phyloP scores from a whole-genome alignment of 805 yeast species.

The Yamadazyma endophytica region DNA sequence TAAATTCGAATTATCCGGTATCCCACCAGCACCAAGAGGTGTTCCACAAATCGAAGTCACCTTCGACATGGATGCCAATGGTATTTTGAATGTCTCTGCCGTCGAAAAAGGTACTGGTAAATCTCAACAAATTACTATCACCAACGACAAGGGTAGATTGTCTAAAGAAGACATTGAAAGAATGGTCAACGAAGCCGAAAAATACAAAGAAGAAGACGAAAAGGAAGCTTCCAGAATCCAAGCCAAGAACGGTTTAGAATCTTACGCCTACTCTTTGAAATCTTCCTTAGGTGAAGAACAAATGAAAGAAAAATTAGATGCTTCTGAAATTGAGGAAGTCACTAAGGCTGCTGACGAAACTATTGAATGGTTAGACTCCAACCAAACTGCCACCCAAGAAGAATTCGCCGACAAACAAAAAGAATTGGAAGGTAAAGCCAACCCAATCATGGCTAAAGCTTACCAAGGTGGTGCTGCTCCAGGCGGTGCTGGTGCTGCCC shows the following conservation, averaged over 20 bases:
- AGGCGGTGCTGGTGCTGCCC: conserved; percentile 57
- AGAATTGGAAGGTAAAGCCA: conserved; percentile 91
- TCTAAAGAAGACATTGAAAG: conserved; percentile 97
- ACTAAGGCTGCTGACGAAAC: conserved; percentile 81
- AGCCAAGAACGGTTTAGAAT: conserved; percentile 93
- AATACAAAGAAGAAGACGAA: conserved; percentile 95
- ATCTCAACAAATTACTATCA: conserved; percentile 93
- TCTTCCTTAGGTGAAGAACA: conserved; percentile 46
- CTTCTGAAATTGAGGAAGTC: conserved; percentile 62
- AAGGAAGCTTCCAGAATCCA: conserved; percentile 88
- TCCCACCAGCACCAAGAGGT: conserved; percentile 99
- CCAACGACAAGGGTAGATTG: conserved; percentile 98
- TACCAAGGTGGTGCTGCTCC: conserved; percentile 91
- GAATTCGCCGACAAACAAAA: conserved; percentile 91
- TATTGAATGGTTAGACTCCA: conserved; percentile 87
- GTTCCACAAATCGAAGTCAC: conserved; percentile 98
- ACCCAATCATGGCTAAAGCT: conserved; percentile 96
- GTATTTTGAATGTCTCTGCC: conserved; percentile 94
- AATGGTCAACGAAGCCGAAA: conserved; percentile 97
- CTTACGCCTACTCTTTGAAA: conserved; percentile 92
- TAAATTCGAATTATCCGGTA: conserved; percentile 93
- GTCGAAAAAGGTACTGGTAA: conserved; percentile 98
- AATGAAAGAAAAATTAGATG: conserved; percentile 8
- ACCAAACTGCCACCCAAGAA: conserved; percentile 89
- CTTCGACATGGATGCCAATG: conserved; percentile 95